Evolutionary conservation across 768 basidiomycete genomes (phyloP), one percentile per base, ranked within the genome.

Genomic region (Russula vinacea): DNA sequence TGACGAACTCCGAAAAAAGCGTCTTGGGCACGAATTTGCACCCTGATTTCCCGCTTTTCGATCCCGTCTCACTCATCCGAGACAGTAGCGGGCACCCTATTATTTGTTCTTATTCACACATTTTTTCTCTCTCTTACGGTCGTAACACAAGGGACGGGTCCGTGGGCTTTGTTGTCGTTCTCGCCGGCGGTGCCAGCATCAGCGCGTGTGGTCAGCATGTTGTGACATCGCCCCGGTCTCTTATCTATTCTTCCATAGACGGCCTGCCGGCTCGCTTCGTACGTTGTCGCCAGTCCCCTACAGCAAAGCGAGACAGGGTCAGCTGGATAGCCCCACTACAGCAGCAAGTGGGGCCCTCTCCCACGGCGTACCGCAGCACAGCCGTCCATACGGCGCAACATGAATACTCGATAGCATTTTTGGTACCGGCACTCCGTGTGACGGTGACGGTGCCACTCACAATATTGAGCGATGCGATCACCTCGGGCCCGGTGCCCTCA

Each of bases 1-100:
- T 74, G 71, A 71, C 73, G 72, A 73, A 74, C 74, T 73, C 73
- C 73, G 73, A 72, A 69, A 71, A 67, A 62, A 64, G 60, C 65
- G 66, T 70, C 64, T 56, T 60, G 68, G 64, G 54, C 69, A 64
- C 60, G 62, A 62, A 66, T 68, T 68, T 70, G 59, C 70, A 62
- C 68, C 62, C 67, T 68, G 68, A 50, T 56, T 49, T 29, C 39
- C 57, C 65, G 56, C 54, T 66, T 40, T 62, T 49, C 58, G 59
- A 49, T 22, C 40, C 61, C 62, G 55, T 42, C 59, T 39, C 50
- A 39, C 62, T 14, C 67, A 62, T 53, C 52, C 62, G 56, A 59
- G 65, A 50, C 65, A 49, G 26, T 22, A 47, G 37, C 39, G 64
- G 44, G 54, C 29, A 32, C 32, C 37, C 53, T 49, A 40, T 47